These are phyloP conservation scores for Leccinum uliginosum DNA, from an alignment of 768 basidiomycete genomes.

Conservation along the genomic window DNA sequence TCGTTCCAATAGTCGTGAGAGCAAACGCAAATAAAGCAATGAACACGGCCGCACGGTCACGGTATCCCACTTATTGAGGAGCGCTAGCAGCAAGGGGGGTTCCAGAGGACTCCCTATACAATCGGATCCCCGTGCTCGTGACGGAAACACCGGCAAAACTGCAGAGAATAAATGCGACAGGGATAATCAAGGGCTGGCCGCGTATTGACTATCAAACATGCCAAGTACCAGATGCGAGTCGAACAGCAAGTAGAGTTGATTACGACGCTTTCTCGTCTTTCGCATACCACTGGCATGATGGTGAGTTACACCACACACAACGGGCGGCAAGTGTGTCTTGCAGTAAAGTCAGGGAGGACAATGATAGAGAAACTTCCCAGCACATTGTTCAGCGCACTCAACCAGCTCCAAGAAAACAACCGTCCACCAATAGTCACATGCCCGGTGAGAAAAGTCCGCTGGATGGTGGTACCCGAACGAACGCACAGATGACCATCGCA, in stretches of 20 bases:
- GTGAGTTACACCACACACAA: not conserved
- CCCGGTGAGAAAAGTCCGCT: constrained; percentile 53
- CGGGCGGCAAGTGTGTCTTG: constrained; percentile 10
- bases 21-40: constrained; percentile 75
- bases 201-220: constrained; percentile 49
- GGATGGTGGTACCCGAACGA: constrained; percentile 61
- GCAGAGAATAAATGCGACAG: constrained; percentile 68
- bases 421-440: constrained; percentile 44
- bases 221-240: constrained; percentile 2
- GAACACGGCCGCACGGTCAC: constrained; percentile 81
- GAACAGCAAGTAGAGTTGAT: not conserved
- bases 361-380: constrained; percentile 75
- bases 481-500: constrained; percentile 80
- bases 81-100: constrained; percentile 66
- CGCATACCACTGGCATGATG: constrained; percentile 57
- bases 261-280: constrained; percentile 43
- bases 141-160: constrained; percentile 81
- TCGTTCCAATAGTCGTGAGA: constrained; percentile 32
- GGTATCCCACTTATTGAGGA: constrained; percentile 83
- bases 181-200: constrained; percentile 75
- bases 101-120: constrained; percentile 48
- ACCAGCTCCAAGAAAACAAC: constrained; percentile 72
- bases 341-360: constrained; percentile 84
- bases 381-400: constrained; percentile 71
- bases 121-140: constrained; percentile 65